Conservation (phyloP, 495 filamentous ascomycete genomes). For the Aspergillus homomorphus region DNA sequence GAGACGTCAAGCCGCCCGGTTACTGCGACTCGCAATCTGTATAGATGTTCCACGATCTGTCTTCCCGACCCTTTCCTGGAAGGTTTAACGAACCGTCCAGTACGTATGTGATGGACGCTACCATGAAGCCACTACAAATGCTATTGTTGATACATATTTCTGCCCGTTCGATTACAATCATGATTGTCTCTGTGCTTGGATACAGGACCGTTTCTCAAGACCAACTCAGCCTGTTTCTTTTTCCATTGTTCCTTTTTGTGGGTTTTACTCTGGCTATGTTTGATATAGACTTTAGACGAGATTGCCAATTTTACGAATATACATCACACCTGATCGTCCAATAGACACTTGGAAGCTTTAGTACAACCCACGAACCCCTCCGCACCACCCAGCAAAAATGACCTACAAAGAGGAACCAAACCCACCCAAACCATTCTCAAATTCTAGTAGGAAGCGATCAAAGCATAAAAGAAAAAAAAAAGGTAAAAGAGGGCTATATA, state of each 20-base stretch:
- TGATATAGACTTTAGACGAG: slow-evolving; percentile 7
- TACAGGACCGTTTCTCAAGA: background rate
- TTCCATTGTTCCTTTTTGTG: background rate
- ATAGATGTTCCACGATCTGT: background rate
- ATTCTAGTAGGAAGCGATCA: background rate
- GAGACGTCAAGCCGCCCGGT: slow-evolving; percentile 43
- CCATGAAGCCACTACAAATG: slow-evolving; percentile 7
- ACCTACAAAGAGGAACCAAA: background rate
- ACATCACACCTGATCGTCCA: too few relatives aligned
- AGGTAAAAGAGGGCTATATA: background rate
- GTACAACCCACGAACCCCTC: too few relatives aligned
- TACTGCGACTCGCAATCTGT: slow-evolving; percentile 53
- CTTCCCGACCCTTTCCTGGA: slow-evolving; percentile 3
- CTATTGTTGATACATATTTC: background rate
- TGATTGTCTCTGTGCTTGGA: background rate
- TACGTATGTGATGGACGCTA: slow-evolving; percentile 17
- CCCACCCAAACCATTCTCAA: background rate
- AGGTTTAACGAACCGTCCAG: slow-evolving; percentile 5
- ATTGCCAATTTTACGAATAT: background rate
- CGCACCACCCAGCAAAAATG: too few relatives aligned
- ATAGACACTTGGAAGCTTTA: too few relatives aligned
- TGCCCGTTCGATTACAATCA: background rate
- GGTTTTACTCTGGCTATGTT: background rate
- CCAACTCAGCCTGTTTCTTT: background rate
- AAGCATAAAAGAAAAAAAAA: too few relatives aligned